Percentiles rank a stretch among this genome's conserved stretches.
Conservation (phyloP, 2,329 filamentous ascomycete genomes). For the Magnaporthiopsis rhizophila region DNA sequence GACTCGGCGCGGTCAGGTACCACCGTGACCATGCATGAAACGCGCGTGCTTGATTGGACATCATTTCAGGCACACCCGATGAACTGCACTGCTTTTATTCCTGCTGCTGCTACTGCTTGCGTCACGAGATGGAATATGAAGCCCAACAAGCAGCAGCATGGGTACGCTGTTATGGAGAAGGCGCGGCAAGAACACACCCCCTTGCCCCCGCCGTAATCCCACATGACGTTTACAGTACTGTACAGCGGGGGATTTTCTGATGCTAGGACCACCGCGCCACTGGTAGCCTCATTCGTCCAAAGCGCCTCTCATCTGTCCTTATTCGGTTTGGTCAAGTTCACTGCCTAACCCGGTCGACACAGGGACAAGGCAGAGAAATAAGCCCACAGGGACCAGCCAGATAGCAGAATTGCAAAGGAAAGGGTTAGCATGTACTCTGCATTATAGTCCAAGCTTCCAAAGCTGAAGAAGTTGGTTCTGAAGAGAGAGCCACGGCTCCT, state of each 20-base stretch:
- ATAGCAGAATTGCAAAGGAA: background rate
- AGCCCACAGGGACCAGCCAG: too few species aligned
- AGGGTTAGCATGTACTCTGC: constrained; percentile 44
- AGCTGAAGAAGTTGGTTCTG: constrained; percentile 52
- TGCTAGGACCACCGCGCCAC: too few species aligned
- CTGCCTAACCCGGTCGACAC: too few species aligned
- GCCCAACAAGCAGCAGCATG: background rate
- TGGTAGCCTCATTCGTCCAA: too few species aligned
- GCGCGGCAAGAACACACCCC: background rate
- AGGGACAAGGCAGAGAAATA: too few species aligned
- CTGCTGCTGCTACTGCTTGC: background rate
- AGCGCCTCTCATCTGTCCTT: background rate
- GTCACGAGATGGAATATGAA: background rate
- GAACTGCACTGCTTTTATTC: background rate
- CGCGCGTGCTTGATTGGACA: background rate
- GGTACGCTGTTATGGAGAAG: background rate
- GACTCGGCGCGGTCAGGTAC: background rate
- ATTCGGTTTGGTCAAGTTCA: background rate
- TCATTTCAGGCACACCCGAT: background rate
- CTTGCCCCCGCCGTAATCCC: background rate
- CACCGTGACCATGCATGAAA: background rate
- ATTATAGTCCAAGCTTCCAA: constrained; percentile 57
- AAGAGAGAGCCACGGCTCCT: constrained; percentile 43
- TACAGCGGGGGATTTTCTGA: background rate
- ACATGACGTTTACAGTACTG: background rate